A percentile compares a stretch with the other conserved stretches of the same genome.
These are phyloP conservation scores for Chrysanthemum seticuspe DNA, from an alignment of 129 eudicot genomes.

Conservation along the genomic window DNA sequence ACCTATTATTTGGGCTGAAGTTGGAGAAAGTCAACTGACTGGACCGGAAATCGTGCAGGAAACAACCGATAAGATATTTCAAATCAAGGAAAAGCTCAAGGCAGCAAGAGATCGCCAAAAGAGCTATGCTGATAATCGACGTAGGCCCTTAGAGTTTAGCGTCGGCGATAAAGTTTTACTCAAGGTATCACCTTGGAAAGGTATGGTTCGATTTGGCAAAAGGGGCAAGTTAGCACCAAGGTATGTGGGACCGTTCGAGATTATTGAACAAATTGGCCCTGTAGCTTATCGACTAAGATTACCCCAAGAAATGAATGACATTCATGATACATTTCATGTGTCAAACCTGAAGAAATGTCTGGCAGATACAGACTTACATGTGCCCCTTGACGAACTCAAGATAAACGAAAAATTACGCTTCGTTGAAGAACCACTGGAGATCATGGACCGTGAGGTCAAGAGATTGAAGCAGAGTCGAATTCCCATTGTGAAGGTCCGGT, in stretches of 20 bases:
- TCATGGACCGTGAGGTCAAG: too few relatives aligned
- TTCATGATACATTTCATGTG: neutral
- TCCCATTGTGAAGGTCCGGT: too few relatives aligned
- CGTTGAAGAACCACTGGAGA: too few relatives aligned
- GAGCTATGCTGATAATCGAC: neutral
- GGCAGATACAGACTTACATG: too few relatives aligned
- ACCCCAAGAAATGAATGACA: neutral
- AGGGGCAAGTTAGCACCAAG: neutral
- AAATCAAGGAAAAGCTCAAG: neutral
- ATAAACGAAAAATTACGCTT: too few relatives aligned
- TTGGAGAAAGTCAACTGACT: neutral
- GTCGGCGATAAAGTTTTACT: neutral
- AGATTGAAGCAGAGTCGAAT: too few relatives aligned
- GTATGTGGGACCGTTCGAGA: neutral
- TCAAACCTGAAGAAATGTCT: neutral
- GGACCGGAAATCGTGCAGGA: neutral
- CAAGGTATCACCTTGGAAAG: neutral
- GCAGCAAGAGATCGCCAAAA: neutral
- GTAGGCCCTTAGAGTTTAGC: neutral
- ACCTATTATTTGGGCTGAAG: neutral
- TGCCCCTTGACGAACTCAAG: too few relatives aligned
- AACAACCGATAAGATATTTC: neutral
- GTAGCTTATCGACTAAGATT: neutral
- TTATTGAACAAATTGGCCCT: neutral
- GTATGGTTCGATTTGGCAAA: neutral